Evolutionary conservation across 106 monocot species (phyloP).

Genomic region (Dactylorhiza incarnata): DNA sequence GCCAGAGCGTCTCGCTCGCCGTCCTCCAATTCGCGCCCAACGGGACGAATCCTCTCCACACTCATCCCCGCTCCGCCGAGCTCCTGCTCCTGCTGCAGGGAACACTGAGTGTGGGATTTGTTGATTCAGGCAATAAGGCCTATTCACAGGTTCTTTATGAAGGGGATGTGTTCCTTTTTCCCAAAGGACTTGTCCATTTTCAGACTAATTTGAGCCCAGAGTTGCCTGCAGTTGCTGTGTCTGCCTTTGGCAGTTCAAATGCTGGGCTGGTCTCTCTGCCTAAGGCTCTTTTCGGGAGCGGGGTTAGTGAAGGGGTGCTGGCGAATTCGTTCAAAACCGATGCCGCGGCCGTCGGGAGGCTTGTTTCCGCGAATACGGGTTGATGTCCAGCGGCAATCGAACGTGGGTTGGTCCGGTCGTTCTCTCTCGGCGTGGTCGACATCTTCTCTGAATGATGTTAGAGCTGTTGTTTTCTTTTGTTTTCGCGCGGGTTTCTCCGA

Average conservation of each 20-base stretch:
- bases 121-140: not conserved
- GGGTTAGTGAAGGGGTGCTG: slow-evolving; percentile 2
- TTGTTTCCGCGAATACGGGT: not conserved
- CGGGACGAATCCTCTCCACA: slow-evolving; percentile 12
- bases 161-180: slow-evolving; percentile 6
- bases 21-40: not conserved
- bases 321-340: slow-evolving; percentile 15
- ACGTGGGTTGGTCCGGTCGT: no score
- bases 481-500: no score
- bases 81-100: slow-evolving; percentile 4
- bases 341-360: not conserved
- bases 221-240: not conserved
- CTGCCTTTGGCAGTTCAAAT: slow-evolving; percentile 9
- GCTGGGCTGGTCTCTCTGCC: slow-evolving; percentile 3
- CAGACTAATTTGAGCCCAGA: slow-evolving; percentile 2
- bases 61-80: slow-evolving; percentile 7
- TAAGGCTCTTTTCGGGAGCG: slow-evolving; percentile 8
- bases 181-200: slow-evolving; percentile 15
- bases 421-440: no score
- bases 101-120: slow-evolving; percentile 2
- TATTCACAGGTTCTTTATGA: not conserved
- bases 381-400: not conserved
- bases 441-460: no score
- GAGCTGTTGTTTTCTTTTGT: no score
- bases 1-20: slow-evolving; percentile 6